These are phyloP conservation scores for Aureobasidium subglaciale DNA, from an alignment of 2,329 filamentous ascomycete genomes.

Conservation along the genomic window DNA sequence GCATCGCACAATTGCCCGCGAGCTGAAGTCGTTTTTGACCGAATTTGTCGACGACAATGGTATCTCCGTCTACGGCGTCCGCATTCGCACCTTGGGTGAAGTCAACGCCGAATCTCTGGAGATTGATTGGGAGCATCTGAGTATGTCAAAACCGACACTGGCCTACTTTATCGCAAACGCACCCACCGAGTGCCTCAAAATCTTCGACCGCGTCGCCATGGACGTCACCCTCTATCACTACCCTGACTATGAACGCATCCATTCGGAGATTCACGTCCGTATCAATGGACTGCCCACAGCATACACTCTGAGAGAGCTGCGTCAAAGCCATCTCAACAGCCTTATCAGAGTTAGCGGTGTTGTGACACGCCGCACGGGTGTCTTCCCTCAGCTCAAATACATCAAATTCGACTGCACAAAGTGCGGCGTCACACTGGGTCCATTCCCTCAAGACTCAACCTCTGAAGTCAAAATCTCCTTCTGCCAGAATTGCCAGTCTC, in stretches of 20 bases:
- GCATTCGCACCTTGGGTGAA: conserved; percentile 92
- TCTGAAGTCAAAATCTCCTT: conserved; percentile 93
- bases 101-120: conserved; percentile 94
- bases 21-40: conserved; percentile 96
- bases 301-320: conserved; percentile 89
- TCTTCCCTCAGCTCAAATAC: conserved; percentile 97
- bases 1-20: conserved; percentile 84
- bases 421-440: conserved; percentile 83
- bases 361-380: conserved; percentile 85
- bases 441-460: conserved; percentile 95
- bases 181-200: conserved; percentile 86
- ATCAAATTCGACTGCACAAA: conserved; percentile 97
- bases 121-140: conserved; percentile 89
- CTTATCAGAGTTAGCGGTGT: conserved; percentile 91
- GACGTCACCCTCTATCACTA: conserved; percentile 94
- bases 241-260: conserved; percentile 94
- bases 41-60: conserved; percentile 89
- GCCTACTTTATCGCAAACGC: conserved; percentile 96
- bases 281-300: conserved; percentile 91
- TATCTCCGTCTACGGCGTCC: conserved; percentile 87
- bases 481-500: conserved; percentile 93
- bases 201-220: conserved; percentile 95
- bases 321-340: conserved; percentile 93
- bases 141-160: conserved; percentile 82
- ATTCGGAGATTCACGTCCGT: conserved; percentile 94